Conservation (phyloP, 208 protist genomes). For the Lotmaria passim region DNA sequence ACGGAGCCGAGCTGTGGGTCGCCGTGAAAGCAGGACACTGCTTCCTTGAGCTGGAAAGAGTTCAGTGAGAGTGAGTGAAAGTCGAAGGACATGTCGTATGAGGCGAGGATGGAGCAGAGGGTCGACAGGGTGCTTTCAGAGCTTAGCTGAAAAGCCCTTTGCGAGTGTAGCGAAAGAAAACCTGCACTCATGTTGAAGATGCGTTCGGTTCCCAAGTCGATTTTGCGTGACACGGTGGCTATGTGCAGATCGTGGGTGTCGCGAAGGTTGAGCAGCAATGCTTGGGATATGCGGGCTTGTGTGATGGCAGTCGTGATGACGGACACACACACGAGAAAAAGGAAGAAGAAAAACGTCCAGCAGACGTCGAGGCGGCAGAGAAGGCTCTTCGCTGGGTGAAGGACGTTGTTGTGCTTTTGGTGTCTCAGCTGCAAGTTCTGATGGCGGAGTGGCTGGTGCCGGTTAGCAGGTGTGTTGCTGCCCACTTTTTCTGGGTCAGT, state of each 20-base stretch:
- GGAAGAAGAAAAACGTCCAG: slow-evolving; percentile 7
- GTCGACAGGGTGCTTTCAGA: slow-evolving; percentile 3
- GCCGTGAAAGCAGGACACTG: slow-evolving; percentile 6
- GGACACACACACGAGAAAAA: too few species aligned
- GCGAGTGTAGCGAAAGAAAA: not conserved
- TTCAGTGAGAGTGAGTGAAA: not conserved
- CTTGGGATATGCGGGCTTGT: not conserved
- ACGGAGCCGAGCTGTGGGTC: not conserved
- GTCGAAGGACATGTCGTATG: not conserved
- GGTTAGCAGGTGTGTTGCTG: too few species aligned
- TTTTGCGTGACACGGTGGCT: not conserved
- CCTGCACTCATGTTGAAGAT: not conserved
- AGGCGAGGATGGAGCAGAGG: slow-evolving; percentile 2
- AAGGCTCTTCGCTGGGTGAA: slow-evolving; percentile 3
- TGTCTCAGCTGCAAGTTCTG: too few species aligned
- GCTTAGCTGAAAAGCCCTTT: not conserved
- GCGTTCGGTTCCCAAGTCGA: not conserved
- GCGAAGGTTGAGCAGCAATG: not conserved
- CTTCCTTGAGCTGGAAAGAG: not conserved
- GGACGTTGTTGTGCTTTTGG: not conserved
- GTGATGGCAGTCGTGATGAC: not conserved
- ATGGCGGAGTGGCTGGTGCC: too few species aligned
- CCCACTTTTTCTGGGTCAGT: too few species aligned
- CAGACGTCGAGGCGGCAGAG: slow-evolving; percentile 23
- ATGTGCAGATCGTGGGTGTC: not conserved